Evolutionary conservation across 2,329 filamentous ascomycete genomes (phyloP), one percentile per base, ranked within the genome.

Genomic region (Pseudopyricularia cyperi): DNA sequence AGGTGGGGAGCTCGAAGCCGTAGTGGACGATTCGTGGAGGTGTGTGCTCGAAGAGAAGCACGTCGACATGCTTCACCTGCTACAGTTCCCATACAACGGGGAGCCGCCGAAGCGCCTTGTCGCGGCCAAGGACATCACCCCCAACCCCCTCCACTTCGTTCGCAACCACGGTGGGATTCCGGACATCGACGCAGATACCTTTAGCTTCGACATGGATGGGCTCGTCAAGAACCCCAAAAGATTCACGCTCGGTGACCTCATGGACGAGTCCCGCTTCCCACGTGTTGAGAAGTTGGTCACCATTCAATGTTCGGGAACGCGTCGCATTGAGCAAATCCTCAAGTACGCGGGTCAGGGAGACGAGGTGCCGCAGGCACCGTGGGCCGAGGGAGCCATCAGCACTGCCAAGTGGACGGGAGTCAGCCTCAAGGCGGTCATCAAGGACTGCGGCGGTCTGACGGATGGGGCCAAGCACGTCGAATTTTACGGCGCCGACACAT

Each of bases 91-190:
- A 0, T 83, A 82, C 62, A 83, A 83, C 37, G 79, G 79, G 0
- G 80, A 83, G 55, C 74, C 79, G 0, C 78, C 78, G 0, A 76
- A 58, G 28, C 70, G 75, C 2, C 68, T 85, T 0, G 72, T 81
- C 1, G 72, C 74, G 0, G 71, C 71, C 15, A 22, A 42, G 12
- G 71, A 75, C 0, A 72, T 87, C 37, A 88, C 84, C 0, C 68
- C 73, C 0, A 88, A 85, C 55, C 5, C 37, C 8, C 37, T 42
- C 17, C 56, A 56, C 56, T 88, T 85, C 56, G 79, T 88, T 0
- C 72, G 84, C 7, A 88, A 88, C 54, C 84, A 88, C 55, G 83
- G 84, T 9, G 83, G 83, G 0, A 79, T 88, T 17, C 85, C 85
- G 0, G 68, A 76, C 7, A 85, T 87, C 52, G 73, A 84, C 8